Evolutionary conservation across 805 yeast species (phyloP).

Genomic region (Saturnispora mendoncae): DNA sequence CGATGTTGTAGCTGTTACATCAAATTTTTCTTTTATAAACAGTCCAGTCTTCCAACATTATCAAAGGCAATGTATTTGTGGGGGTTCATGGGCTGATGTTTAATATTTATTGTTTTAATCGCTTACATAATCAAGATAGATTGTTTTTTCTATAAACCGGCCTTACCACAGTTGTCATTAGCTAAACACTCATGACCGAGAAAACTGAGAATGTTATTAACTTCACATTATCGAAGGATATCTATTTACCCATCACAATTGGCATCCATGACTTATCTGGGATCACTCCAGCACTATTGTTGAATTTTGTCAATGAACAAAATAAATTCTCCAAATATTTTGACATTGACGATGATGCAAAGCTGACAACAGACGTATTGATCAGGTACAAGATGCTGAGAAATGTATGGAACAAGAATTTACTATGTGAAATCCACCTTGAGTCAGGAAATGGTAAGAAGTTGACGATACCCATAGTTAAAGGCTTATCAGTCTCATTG

Average conservation of each 20-base stretch:
- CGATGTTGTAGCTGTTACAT: slow-evolving; percentile 27
- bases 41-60: slow-evolving; percentile 28
- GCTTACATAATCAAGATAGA: too few species aligned
- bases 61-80: slow-evolving; percentile 71
- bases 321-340: background rate
- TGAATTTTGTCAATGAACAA: background rate
- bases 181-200: slow-evolving; percentile 6
- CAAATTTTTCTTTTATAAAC: slow-evolving; percentile 20
- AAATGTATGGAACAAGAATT: slow-evolving; percentile 7
- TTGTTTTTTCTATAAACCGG: too few species aligned
- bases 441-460: slow-evolving; percentile 33
- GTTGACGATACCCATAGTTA: slow-evolving; percentile 37
- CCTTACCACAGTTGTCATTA: too few species aligned
- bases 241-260: slow-evolving; percentile 39
- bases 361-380: slow-evolving; percentile 10
- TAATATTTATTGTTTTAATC: background rate
- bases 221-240: slow-evolving; percentile 49
- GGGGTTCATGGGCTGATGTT: slow-evolving; percentile 59
- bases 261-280: slow-evolving; percentile 29
- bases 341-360: background rate
- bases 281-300: slow-evolving; percentile 9
- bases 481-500: slow-evolving; percentile 8
- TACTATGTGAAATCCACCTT: slow-evolving; percentile 9
- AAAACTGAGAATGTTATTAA: slow-evolving; percentile 21
- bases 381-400: slow-evolving; percentile 17